Evolutionary conservation across 2,329 filamentous ascomycete genomes (phyloP), one percentile per base, ranked within the genome.

Genomic region (Hypoxylon rubiginosum): DNA sequence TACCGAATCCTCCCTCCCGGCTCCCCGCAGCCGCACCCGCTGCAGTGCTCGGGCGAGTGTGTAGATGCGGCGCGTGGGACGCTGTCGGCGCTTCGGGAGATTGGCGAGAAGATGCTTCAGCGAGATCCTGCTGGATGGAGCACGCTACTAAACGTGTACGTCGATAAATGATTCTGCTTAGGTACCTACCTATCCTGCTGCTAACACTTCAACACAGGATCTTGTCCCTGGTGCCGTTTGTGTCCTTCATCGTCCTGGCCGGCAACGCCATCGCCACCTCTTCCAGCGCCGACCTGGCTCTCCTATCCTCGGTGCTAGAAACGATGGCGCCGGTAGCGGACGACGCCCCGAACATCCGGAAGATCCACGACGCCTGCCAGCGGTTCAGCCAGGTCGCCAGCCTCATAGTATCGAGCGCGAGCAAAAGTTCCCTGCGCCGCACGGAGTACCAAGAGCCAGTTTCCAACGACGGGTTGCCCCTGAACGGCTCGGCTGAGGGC

Each of bases 231-330:
- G 73, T 71, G 9, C 73, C 73, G 17, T 69, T 75, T 15, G 73
- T 71, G 5, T 67, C 73, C 2, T 75, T 74, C 21, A 71, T 73
- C 26, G 71, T 75, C 34, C 58, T 75, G 8, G 72, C 72, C 9
- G 73, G 73, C 15, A 74, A 75, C 43, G 68, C 72, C 8, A 74
- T 75, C 56, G 71, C 72, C 15, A 75, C 72, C 7, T 69, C 70
- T 0, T 73, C 72, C 0, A 58, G 48, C 11, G 50, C 58, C 10
- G 73, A 75, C 15, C 51, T 75, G 24, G 46, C 54, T 15, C 61
- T 74, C 4, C 53, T 75, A 19, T 73, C 71, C 3, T 67, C 63
- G 2, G 60, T 72, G 4, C 36, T 72, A 4, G 62, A 63, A 0
- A 41, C 73, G 11, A 21, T 75, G 1, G 69, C 55, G 5, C 68